A percentile compares a stretch with the other conserved stretches of the same genome.
phyloP scores from a whole-genome alignment of 73 alveolate genomes.

The Paramecium caudatum region DNA sequence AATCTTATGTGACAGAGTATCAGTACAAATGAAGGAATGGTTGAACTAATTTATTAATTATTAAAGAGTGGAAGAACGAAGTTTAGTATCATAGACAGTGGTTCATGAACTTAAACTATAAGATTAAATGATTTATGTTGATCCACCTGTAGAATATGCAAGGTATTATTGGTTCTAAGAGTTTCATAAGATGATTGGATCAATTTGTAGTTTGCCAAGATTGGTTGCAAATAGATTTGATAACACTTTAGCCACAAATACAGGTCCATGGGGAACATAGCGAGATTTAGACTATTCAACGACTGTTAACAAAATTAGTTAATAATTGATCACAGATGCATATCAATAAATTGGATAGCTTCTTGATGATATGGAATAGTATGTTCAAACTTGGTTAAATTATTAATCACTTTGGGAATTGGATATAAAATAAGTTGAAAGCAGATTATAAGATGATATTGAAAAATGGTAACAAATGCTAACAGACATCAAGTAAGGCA shows the following conservation, averaged over 20 bases:
- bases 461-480: constrained; percentile 96
- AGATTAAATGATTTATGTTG: constrained; percentile 91
- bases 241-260: neutral
- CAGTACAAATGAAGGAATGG: constrained; percentile 87
- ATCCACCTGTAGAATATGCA: constrained; percentile 98
- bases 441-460: constrained; percentile 93
- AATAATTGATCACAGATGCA: constrained; percentile 81
- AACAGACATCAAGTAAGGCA: constrained; percentile 92
- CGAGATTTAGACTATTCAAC: constrained; percentile 77
- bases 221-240: constrained; percentile 67
- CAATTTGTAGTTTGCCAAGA: constrained; percentile 80
- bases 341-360: constrained; percentile 85
- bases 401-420: constrained; percentile 99
- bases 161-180: constrained; percentile 97
- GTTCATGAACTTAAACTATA: constrained; percentile 90
- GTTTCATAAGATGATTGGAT: constrained; percentile 89
- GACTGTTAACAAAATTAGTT: constrained; percentile 78
- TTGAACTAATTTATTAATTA: constrained; percentile 84
- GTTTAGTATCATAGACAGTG: constrained; percentile 78
- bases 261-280: constrained; percentile 60
- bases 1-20: constrained; percentile 86
- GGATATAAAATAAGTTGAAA: constrained; percentile 90
- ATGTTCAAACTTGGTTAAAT: constrained; percentile 97
- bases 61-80: constrained; percentile 70
- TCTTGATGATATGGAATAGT: constrained; percentile 91